Percentiles rank a stretch among this genome's conserved stretches.
Evolutionary conservation across 2,329 filamentous ascomycete species (phyloP).

Genomic region (Leptographium wingfieldii): DNA sequence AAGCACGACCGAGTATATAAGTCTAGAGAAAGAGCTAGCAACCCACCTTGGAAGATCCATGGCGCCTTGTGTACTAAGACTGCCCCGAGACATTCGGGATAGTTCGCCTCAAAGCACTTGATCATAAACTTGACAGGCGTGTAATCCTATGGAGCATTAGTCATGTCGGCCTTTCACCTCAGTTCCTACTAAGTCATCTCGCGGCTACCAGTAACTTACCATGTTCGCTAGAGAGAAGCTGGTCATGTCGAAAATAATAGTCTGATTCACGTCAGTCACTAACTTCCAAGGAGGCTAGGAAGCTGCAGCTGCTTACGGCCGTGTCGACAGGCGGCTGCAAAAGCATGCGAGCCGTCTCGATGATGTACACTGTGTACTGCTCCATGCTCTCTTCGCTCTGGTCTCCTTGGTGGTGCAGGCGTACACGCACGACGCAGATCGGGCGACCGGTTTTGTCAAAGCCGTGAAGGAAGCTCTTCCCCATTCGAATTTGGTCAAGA

Average conservation of each 20-base stretch:
- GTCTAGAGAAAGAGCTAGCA: background rate
- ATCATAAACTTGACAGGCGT: conserved; percentile 98
- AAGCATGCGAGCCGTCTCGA: conserved; percentile 84
- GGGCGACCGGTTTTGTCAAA: conserved; percentile 73
- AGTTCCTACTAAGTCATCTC: too few relatives aligned
- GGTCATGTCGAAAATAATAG: conserved; percentile 92
- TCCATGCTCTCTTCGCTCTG: conserved; percentile 75
- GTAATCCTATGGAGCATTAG: conserved; percentile 53
- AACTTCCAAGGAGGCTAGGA: too few relatives aligned
- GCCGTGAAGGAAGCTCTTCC: conserved; percentile 88
- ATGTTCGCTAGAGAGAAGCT: conserved; percentile 90
- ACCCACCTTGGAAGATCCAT: conserved; percentile 84
- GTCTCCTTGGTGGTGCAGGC: conserved; percentile 69
- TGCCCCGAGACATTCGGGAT: conserved; percentile 80
- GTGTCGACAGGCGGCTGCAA: conserved; percentile 75
- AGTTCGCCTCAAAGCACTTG: conserved; percentile 98
- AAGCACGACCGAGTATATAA: background rate
- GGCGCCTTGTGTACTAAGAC: conserved; percentile 93
- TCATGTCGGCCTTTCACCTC: too few relatives aligned
- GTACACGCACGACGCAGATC: conserved; percentile 73
- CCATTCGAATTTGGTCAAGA: conserved; percentile 69
- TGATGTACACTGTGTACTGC: conserved; percentile 82
- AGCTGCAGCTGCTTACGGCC: conserved; percentile 50
- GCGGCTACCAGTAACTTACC: conserved; percentile 32
- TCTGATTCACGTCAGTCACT: conserved; percentile 35